These are phyloP conservation scores for Alternaria solani DNA, from an alignment of 2,329 filamentous ascomycete genomes.

Conservation along the genomic window DNA sequence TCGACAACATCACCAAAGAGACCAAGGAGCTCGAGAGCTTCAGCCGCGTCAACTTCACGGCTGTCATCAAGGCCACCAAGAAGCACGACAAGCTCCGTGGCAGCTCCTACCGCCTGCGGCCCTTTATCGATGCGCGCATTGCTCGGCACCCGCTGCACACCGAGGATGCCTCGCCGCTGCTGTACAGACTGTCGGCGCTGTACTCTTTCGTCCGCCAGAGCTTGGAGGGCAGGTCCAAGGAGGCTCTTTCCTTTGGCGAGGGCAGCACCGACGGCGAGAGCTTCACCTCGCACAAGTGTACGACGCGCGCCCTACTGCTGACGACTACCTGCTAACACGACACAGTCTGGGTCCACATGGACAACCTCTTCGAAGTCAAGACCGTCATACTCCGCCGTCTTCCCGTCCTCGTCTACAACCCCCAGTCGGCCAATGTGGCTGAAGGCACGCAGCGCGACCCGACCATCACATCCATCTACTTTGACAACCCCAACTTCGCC, in stretches of 20 bases:
- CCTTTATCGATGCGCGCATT: constrained; percentile 88
- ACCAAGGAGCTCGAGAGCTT: constrained; percentile 94
- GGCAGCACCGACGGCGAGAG: constrained; percentile 61
- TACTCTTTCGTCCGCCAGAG: constrained; percentile 93
- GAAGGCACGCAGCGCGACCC: constrained; percentile 82
- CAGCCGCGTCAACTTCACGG: constrained; percentile 95
- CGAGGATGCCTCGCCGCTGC: constrained; percentile 87
- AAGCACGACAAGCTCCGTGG: constrained; percentile 97
- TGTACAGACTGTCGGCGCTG: constrained; percentile 90
- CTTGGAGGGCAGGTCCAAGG: constrained; percentile 66
- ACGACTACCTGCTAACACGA: constrained; percentile 40
- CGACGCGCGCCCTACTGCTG: constrained; percentile 51
- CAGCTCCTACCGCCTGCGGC: constrained; percentile 83
- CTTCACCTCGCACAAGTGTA: constrained; percentile 88
- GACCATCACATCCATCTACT: constrained; percentile 93
- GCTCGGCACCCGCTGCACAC: constrained; percentile 93
- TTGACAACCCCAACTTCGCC: constrained; percentile 86
- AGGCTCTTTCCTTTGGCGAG: constrained; percentile 57
- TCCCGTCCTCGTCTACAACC: constrained; percentile 91
- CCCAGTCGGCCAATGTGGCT: constrained; percentile 81
- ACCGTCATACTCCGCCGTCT: constrained; percentile 91
- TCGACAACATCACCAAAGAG: constrained; percentile 88
- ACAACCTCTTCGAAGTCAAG: constrained; percentile 97
- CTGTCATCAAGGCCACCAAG: constrained; percentile 97
- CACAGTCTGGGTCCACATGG: constrained; percentile 89